Percentiles rank a stretch among this genome's conserved stretches.
phyloP scores from a whole-genome alignment of 139 green algal species.

The Coccomyxa sp. region DNA sequence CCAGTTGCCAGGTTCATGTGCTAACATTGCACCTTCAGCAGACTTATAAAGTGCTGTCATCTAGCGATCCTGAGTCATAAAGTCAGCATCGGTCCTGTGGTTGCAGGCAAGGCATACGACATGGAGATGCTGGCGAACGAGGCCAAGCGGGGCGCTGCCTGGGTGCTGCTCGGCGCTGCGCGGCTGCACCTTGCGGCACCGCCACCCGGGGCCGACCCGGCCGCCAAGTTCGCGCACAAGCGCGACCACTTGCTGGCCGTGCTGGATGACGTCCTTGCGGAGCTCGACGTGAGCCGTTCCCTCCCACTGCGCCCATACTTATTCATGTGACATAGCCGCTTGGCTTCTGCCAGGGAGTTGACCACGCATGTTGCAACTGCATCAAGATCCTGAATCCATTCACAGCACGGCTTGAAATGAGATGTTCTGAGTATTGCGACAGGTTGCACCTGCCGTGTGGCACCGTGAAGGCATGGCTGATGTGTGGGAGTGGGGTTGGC shows the following conservation, averaged over 20 bases:
- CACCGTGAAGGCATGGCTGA: too few species aligned
- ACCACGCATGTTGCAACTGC: too few species aligned
- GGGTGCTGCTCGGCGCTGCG: slow-evolving; percentile 70
- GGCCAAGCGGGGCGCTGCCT: slow-evolving; percentile 42
- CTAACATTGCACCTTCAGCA: too few species aligned
- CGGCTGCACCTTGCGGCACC: slow-evolving; percentile 78
- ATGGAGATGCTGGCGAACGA: not conserved
- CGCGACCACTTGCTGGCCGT: slow-evolving; percentile 24
- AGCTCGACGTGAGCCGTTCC: slow-evolving; percentile 30
- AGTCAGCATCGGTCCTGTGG: not conserved
- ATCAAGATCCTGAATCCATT: too few species aligned
- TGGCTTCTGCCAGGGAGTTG: too few species aligned
- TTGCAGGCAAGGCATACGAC: not conserved
- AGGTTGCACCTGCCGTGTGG: too few species aligned
- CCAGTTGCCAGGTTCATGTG: too few species aligned
- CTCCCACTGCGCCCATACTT: not conserved
- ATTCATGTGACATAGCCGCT: too few species aligned
- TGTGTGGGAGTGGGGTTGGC: too few species aligned
- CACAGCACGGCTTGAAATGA: too few species aligned
- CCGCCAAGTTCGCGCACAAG: slow-evolving; percentile 53
- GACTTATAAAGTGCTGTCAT: too few species aligned
- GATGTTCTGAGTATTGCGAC: too few species aligned
- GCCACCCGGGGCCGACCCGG: slow-evolving; percentile 72
- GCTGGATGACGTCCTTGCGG: slow-evolving; percentile 40
- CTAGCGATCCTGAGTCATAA: not conserved